These are phyloP conservation scores for Cyberlindnera maritima DNA, from an alignment of 805 yeast genomes.

Conservation along the genomic window DNA sequence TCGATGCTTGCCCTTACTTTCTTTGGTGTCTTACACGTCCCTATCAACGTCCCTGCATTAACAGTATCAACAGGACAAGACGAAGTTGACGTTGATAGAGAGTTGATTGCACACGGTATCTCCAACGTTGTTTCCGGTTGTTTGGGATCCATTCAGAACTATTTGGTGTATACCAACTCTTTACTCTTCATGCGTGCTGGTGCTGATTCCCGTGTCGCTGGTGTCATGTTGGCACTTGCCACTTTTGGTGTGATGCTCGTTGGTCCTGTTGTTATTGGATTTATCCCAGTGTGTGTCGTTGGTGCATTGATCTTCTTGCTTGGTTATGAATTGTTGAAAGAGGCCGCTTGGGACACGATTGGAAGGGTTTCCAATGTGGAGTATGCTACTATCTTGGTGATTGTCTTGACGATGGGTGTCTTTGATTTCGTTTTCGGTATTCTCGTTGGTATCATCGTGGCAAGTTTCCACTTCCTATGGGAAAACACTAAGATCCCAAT, in stretches of 20 bases:
- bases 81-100: constrained; percentile 83
- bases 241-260: constrained; percentile 78
- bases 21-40: constrained; percentile 94
- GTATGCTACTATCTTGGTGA: constrained; percentile 77
- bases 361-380: constrained; percentile 75
- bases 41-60: constrained; percentile 95
- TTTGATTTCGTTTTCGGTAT: constrained; percentile 95
- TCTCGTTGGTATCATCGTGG: constrained; percentile 82
- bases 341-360: constrained; percentile 81
- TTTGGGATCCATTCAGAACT: constrained; percentile 88
- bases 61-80: constrained; percentile 89
- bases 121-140: constrained; percentile 84
- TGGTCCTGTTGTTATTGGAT: constrained; percentile 93
- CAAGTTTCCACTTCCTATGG: constrained; percentile 93
- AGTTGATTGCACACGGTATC: constrained; percentile 91
- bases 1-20: constrained; percentile 95
- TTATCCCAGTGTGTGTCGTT: constrained; percentile 93
- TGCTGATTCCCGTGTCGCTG: constrained; percentile 86
- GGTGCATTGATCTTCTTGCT: constrained; percentile 87
- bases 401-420: constrained; percentile 93
- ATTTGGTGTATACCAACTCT: constrained; percentile 91
- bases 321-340: constrained; percentile 87
- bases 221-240: constrained; percentile 80
- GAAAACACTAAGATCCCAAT: constrained; percentile 86
- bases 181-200: constrained; percentile 92